These are phyloP conservation scores for Cyberlindnera sargentensis DNA, from an alignment of 805 yeast species.

Conservation along the genomic window DNA sequence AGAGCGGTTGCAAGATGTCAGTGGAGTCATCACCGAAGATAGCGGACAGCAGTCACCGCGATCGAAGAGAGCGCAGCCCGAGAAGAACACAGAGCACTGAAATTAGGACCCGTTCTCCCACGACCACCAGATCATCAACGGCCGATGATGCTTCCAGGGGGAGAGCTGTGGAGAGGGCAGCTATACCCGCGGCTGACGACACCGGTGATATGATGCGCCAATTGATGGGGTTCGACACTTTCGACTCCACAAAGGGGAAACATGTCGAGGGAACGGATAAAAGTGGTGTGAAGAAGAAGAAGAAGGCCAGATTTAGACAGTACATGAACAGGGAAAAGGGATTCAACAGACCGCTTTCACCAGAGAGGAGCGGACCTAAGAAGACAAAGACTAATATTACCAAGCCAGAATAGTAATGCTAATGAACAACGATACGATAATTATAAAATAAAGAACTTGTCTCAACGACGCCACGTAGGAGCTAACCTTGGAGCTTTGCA, in stretches of 20 bases:
- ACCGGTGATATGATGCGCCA: slow-evolving; percentile 26
- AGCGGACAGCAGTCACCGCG: not conserved
- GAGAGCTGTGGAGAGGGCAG: slow-evolving; percentile 2
- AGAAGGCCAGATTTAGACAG: slow-evolving; percentile 45
- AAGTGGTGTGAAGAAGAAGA: slow-evolving; percentile 33
- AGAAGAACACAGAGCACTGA: no score
- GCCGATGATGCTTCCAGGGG: slow-evolving; percentile 2
- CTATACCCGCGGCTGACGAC: slow-evolving; percentile 1
- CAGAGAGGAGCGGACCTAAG: slow-evolving; percentile 25
- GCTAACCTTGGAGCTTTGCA: slow-evolving; percentile 1
- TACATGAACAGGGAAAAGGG: slow-evolving; percentile 54
- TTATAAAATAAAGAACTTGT: not conserved
- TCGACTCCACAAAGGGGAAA: slow-evolving; percentile 49
- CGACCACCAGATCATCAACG: not conserved
- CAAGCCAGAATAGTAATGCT: not conserved
- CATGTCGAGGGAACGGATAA: slow-evolving; percentile 43
- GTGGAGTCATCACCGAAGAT: not conserved
- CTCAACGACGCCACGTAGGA: not conserved
- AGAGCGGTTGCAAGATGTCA: not conserved
- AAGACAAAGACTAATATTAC: not conserved
- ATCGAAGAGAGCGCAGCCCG: no score
- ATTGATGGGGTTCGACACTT: slow-evolving; percentile 53
- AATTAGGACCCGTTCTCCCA: no score
- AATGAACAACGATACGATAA: not conserved
- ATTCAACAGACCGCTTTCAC: slow-evolving; percentile 49